These are phyloP conservation scores for Colletotrichum filicis DNA, from an alignment of 2,329 filamentous ascomycete species.

Conservation along the genomic window DNA sequence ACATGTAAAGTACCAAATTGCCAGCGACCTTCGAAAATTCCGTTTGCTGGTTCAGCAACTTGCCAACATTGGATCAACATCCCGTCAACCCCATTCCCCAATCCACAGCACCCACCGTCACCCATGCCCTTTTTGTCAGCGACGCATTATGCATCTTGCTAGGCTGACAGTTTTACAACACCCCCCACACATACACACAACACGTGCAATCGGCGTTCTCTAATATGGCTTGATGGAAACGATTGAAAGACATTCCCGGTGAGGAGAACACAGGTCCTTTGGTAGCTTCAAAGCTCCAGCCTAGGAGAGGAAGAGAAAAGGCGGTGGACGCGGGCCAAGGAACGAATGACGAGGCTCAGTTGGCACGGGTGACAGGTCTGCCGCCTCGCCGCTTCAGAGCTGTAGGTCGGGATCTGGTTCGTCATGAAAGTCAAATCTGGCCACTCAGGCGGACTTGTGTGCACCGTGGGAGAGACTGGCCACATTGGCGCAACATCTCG, in stretches of 20 bases:
- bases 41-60: conserved; percentile 14
- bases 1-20: conserved; percentile 62
- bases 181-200: conserved; percentile 36
- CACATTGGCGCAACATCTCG: background rate
- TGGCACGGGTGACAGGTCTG: conserved; percentile 13
- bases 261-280: conserved; percentile 57
- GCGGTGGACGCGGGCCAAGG: conserved; percentile 25
- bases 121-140: conserved; percentile 29
- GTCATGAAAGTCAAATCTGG: conserved; percentile 21
- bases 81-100: conserved; percentile 7
- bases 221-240: conserved; percentile 52
- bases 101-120: conserved; percentile 23
- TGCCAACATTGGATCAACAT: background rate
- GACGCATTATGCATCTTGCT: conserved; percentile 15
- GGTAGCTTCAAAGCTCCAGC: conserved; percentile 76
- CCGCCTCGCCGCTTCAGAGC: conserved; percentile 26
- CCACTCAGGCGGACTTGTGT: conserved; percentile 24
- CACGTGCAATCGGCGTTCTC: conserved; percentile 42
- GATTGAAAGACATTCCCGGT: conserved; percentile 37
- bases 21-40: conserved; percentile 7
- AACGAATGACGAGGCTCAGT: conserved; percentile 14
- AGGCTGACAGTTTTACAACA: conserved; percentile 29
- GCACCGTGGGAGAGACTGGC: conserved; percentile 4
- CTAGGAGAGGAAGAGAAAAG: conserved; percentile 46
- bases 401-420: conserved; percentile 20